Percentiles rank a stretch among this genome's conserved stretches.
These are phyloP conservation scores for Alternaria ethzedia DNA, from an alignment of 2,329 filamentous ascomycete species.

Conservation along the genomic window DNA sequence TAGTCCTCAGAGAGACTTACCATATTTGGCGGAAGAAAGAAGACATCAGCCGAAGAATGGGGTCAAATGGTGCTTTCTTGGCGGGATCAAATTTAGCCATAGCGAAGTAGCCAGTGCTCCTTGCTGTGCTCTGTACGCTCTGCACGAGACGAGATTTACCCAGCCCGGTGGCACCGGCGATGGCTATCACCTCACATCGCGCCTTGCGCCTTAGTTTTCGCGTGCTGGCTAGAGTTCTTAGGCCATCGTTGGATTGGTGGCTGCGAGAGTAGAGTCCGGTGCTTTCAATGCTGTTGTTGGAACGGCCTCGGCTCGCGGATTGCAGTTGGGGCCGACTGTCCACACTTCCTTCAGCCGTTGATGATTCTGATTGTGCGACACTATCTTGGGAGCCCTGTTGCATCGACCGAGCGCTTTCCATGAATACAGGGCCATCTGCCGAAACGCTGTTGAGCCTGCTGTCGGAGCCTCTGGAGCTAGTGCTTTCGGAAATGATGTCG, in stretches of 20 bases:
- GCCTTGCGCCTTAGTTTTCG: constrained; percentile 56
- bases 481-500: constrained; percentile 58
- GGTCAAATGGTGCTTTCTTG: constrained; percentile 66
- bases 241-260: constrained; percentile 33
- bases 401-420: constrained; percentile 33
- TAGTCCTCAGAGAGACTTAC: not conserved
- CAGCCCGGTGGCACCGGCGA: constrained; percentile 63
- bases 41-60: constrained; percentile 65
- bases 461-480: constrained; percentile 63
- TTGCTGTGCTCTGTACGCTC: constrained; percentile 62
- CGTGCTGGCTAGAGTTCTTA: constrained; percentile 40
- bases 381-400: constrained; percentile 42
- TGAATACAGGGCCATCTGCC: constrained; percentile 28
- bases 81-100: constrained; percentile 66
- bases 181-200: constrained; percentile 66
- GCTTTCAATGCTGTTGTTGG: constrained; percentile 42
- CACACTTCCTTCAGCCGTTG: constrained; percentile 29
- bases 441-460: constrained; percentile 47
- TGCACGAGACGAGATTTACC: constrained; percentile 68
- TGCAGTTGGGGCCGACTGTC: constrained; percentile 30
- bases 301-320: constrained; percentile 26
- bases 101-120: constrained; percentile 66
- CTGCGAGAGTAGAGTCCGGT: constrained; percentile 34
- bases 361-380: constrained; percentile 30
- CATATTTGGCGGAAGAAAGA: constrained; percentile 68